Evolutionary conservation across 176 grass and related monocot species (phyloP).

Genomic region (Ampelocalamus luodianensis): DNA sequence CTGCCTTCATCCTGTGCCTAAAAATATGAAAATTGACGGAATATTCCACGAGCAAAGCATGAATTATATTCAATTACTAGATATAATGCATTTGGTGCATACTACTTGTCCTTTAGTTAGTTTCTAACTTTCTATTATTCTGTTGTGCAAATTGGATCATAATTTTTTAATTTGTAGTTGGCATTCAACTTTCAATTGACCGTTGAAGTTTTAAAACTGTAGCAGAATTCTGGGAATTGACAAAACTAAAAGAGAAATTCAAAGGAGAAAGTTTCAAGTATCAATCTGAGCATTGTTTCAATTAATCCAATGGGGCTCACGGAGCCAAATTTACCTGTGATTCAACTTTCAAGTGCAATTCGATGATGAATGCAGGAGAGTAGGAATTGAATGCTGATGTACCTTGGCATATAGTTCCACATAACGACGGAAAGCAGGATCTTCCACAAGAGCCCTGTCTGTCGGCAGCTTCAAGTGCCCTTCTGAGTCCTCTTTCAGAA

Average conservation of each 20-base stretch:
- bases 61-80: neutral
- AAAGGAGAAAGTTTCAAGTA: neutral
- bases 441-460: constrained; percentile 60
- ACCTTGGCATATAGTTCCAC: constrained; percentile 65
- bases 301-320: neutral
- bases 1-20: constrained; percentile 57
- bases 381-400: neutral
- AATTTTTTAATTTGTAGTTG: neutral
- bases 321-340: neutral
- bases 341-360: neutral
- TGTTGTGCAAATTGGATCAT: too few species aligned
- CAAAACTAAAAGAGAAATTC: neutral
- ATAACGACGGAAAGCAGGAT: constrained; percentile 47
- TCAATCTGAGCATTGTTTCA: neutral
- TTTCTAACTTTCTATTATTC: neutral
- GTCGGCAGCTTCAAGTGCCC: constrained; percentile 69
- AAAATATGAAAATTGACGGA: neutral
- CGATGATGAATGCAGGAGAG: neutral
- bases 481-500: constrained; percentile 52
- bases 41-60: too few species aligned
- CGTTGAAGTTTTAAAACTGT: neutral
- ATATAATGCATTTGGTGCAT: too few species aligned
- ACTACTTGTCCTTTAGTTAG: too few species aligned
- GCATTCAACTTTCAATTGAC: neutral
- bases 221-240: neutral